Percentiles rank a stretch among this genome's conserved stretches.
Conservation (phyloP, 139 green algal genomes). For the Chlorella vulgaris region DNA sequence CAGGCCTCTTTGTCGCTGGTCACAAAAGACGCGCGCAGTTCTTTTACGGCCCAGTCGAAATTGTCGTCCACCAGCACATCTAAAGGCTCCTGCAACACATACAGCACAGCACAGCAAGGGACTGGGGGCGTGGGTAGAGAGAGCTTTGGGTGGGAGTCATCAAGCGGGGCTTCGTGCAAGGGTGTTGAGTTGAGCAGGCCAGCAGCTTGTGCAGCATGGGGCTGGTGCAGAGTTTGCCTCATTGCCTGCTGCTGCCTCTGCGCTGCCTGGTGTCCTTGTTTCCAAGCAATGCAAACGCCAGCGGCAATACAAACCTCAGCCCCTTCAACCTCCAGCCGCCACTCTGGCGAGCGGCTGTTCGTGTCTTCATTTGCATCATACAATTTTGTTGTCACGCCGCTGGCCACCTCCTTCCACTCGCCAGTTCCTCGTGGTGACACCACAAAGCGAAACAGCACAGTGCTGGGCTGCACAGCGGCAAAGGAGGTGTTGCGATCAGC, state of each 20-base stretch:
- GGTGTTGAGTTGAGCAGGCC: too few species aligned
- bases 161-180: too few species aligned
- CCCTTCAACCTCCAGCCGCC: slow-evolving; percentile 56
- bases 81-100: slow-evolving; percentile 45
- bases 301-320: too few species aligned
- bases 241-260: too few species aligned
- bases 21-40: slow-evolving; percentile 56
- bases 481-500: not conserved
- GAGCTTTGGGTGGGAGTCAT: too few species aligned
- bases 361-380: slow-evolving; percentile 78
- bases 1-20: slow-evolving; percentile 58
- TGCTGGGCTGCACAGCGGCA: not conserved
- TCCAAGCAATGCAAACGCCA: too few species aligned
- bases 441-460: slow-evolving; percentile 69
- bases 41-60: slow-evolving; percentile 41
- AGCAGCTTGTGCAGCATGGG: too few species aligned
- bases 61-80: slow-evolving; percentile 47
- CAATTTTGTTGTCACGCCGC: slow-evolving; percentile 50
- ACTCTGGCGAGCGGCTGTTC: slow-evolving; percentile 39
- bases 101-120: too few species aligned
- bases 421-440: slow-evolving; percentile 30
- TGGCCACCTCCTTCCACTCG: slow-evolving; percentile 68
- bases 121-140: too few species aligned
- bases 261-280: too few species aligned
- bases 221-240: too few species aligned